Conservation (phyloP, 2,329 filamentous ascomycete genomes). For the Fusarium nanum region DNA sequence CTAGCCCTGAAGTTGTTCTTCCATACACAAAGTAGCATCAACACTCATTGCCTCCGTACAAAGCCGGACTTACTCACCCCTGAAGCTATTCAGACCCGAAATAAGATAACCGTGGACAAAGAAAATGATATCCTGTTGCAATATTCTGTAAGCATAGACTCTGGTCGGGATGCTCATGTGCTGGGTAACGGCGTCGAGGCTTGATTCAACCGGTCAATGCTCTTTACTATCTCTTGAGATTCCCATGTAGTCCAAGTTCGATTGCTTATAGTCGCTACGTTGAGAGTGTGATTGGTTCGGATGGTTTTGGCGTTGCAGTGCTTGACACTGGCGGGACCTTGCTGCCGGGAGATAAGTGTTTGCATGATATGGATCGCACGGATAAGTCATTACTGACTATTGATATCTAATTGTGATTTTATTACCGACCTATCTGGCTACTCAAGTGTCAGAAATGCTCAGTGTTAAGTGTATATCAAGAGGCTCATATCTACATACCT, state of each 20-base stretch:
- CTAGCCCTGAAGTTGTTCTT: background rate
- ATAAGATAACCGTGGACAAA: conserved; percentile 12
- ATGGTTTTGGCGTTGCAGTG: background rate
- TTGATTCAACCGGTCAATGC: background rate
- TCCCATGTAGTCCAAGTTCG: background rate
- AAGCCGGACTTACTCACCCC: background rate
- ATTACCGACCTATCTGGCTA: too few species aligned
- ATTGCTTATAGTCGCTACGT: background rate
- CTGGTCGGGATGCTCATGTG: conserved; percentile 8
- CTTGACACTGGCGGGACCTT: conserved; percentile 13
- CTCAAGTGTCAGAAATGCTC: background rate
- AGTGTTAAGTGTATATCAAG: background rate
- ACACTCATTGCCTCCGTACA: background rate
- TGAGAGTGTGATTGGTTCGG: background rate
- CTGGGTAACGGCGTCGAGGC: background rate
- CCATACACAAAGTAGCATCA: background rate
- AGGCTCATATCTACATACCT: background rate
- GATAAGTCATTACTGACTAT: background rate
- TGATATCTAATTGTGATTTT: fast-evolving
- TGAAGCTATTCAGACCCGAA: conserved; percentile 20
- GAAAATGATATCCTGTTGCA: background rate
- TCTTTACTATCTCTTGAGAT: background rate
- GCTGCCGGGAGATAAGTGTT: background rate
- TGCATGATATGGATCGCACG: background rate
- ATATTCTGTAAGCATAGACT: background rate